Evolutionary conservation across 306 rosid species (phyloP).

Genomic region (Nissolia schottii): DNA sequence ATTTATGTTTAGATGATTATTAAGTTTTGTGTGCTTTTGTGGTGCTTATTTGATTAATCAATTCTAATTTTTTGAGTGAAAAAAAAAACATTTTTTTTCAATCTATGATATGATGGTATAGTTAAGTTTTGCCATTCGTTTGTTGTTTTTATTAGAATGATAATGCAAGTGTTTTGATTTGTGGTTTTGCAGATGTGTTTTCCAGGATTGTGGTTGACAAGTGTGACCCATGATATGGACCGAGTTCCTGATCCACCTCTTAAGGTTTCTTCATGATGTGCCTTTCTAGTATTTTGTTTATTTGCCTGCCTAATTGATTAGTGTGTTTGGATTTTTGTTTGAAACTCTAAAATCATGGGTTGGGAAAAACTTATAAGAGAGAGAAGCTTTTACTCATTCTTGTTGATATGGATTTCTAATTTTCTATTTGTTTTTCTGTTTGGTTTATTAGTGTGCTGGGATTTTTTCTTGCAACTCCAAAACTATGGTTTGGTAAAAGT

Average conservation of each 20-base stretch:
- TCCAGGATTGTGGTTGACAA: constrained; percentile 29
- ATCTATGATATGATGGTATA: not conserved
- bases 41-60: not conserved
- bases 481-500: too few species aligned
- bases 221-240: constrained; percentile 2
- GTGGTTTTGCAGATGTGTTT: constrained; percentile 28
- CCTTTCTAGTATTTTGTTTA: not conserved
- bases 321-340: too few species aligned
- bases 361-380: too few species aligned
- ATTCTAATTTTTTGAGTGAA: not conserved
- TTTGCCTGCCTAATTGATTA: not conserved
- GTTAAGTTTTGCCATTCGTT: not conserved
- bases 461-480: too few species aligned
- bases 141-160: not conserved
- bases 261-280: constrained; percentile 20
- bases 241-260: constrained; percentile 26
- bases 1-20: not conserved
- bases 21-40: not conserved
- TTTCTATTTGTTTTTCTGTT: not conserved
- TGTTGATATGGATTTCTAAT: too few species aligned
- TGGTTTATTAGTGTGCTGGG: too few species aligned
- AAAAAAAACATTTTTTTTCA: not conserved
- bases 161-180: constrained; percentile 13
- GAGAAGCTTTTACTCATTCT: too few species aligned
- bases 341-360: too few species aligned